These are phyloP conservation scores for Sphagnum fallax DNA, from an alignment of 228 moss, liverwort and hornwort species.

Conservation along the genomic window DNA sequence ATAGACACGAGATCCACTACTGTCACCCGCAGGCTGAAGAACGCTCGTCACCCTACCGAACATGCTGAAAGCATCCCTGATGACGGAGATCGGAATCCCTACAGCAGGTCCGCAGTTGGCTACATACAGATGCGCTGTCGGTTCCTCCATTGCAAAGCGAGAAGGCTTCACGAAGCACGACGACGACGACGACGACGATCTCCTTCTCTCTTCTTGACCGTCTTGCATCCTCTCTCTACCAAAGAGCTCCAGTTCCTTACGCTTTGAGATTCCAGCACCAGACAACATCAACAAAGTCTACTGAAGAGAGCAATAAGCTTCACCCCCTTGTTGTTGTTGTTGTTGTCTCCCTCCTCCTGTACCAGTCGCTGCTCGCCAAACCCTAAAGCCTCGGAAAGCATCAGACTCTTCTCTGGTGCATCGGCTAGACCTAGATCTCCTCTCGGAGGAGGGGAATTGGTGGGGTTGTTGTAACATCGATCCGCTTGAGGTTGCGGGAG, in stretches of 20 bases:
- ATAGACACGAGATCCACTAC: constrained; percentile 70
- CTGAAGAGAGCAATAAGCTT: too few species aligned
- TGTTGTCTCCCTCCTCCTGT: too few species aligned
- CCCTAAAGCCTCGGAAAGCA: too few species aligned
- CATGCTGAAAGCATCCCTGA: constrained; percentile 42
- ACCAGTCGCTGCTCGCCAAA: too few species aligned
- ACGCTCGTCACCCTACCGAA: constrained; percentile 64
- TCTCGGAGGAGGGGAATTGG: too few species aligned
- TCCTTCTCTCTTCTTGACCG: not conserved
- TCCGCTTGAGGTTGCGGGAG: not conserved
- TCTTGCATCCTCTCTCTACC: not conserved
- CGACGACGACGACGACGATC: not conserved
- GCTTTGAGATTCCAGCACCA: too few species aligned
- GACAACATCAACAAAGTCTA: too few species aligned
- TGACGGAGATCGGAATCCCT: constrained; percentile 39
- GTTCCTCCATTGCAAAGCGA: constrained; percentile 22
- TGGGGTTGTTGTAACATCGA: too few species aligned
- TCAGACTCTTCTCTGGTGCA: too few species aligned
- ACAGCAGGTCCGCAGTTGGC: constrained; percentile 90
- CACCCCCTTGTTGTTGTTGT: too few species aligned
- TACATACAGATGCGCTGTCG: constrained; percentile 74
- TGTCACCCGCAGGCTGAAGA: constrained; percentile 52
- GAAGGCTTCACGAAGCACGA: constrained; percentile 54
- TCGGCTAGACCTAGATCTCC: too few species aligned
- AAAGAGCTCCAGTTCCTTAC: too few species aligned